Base-by-base conservation (phyloP, 345 rosid species). In the Hevea brasiliensis region DNA sequence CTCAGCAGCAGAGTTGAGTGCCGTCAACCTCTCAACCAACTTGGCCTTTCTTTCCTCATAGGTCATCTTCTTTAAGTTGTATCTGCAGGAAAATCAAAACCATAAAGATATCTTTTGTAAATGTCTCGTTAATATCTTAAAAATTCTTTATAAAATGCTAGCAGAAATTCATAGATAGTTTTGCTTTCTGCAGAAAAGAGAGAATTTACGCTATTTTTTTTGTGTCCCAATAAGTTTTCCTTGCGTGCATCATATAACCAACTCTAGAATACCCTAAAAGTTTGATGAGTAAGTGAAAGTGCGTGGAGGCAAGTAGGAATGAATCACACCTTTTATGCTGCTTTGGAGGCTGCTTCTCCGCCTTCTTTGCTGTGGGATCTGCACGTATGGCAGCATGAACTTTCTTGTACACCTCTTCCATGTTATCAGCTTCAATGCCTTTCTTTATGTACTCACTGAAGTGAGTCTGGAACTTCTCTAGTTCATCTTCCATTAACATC, bases 301-400 rank as follows among this genome's bases (percentile, higher is more conserved):
- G 35, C 11, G 18, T 10, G 20, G 62, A 11, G 8, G 23, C 50
- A 6, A 27, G 24, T 11, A 27, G 13, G 18, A 8, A 64, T 10
- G 20, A 53, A 63, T 50, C 73, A 41, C 55, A 90, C 95, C 95
- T 87, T 85, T 85, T 90, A 85, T 84, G 92, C 79, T 82, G 80
- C 77, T 75, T 83, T 0, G 87, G 87, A 47, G 86, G 87, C 59
- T 72, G 53, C 80, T 88, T 88, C 70, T 24, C 88, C 4, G 84
- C 54, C 58, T 88, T 84, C 90, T 88, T 85, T 0, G 71, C 57
- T 20, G 74, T 78, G 4, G 95, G 89, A 50, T 88, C 89, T 0
- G 90, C 92, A 15, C 92, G 92, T 12, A 88, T 88, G 54, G 95
- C 89, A 65, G 89, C 85, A 40, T 88, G 95, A 40, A 87, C 91